Base-by-base conservation (phyloP, 129 eudicot genomes). In the Tanacetum coccineum region DNA sequence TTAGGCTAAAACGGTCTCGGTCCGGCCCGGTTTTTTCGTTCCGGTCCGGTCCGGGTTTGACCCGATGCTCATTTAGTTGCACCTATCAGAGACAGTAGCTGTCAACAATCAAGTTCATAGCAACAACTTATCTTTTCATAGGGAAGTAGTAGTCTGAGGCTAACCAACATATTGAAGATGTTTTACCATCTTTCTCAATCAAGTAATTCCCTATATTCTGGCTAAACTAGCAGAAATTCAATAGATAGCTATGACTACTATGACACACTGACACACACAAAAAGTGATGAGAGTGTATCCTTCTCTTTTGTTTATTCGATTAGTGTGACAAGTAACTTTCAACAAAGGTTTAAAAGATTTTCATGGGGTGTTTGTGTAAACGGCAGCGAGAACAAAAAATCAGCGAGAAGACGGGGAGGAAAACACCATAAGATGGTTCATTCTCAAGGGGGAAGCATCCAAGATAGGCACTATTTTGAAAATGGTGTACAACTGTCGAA, bases 191-290 rank as follows among this genome's bases (percentile, higher is more conserved):
- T 9, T 36, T 19, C 39, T 56, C 13, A 13, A 22, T 9, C 3
- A 9, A 55, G 4, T 56, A 22, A 22, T 7, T 30, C 50, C n/a
- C 44, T 50, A 46, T 26, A 28, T 56, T 56, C 26, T 56, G 62
- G 15, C 62, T 12, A 56, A 56, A 56, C 62, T 56, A 56, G 26
- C 17, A 12, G 62, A 55, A 55, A 11, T 55, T 56, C 15, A 56
- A 19, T 39, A 22, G 22, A 12, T 56, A 56, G 32, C 25, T 19
- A 21, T 55, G 36, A 2, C 36, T 55, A 14, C 9, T 13, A 1
- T 10, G 25, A 26, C 14, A 22, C 25, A 22, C 25, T 22, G 25
- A 22, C 10, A 30, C 13, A n/a, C n/a, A 56, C 17, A 4, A 56
- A 19, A 11, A 56, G 62, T 21, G 26, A 22, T 56, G 62, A 22